Conservation (phyloP, 2,329 filamentous ascomycete genomes). For the Phaeosphaeriaceae sp. region DNA sequence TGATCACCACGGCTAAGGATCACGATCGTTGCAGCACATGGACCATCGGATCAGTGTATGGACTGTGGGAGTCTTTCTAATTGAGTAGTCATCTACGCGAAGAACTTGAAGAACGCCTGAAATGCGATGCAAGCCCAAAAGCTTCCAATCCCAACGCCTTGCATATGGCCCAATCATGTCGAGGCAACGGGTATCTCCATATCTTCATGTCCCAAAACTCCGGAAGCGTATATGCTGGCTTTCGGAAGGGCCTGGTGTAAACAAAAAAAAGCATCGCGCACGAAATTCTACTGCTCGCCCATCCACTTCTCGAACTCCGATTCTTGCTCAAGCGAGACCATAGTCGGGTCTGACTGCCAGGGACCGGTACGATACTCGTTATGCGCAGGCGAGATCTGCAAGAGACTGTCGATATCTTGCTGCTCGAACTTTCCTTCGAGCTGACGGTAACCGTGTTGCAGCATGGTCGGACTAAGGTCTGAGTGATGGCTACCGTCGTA, state of each 20-base stretch:
- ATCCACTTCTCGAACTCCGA: constrained; percentile 59
- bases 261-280: background rate
- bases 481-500: constrained; percentile 34
- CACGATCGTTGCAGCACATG: background rate
- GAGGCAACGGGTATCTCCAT: constrained; percentile 1
- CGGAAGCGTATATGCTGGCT: constrained; percentile 3
- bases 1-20: background rate
- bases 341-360: constrained; percentile 46
- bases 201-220: constrained; percentile 4
- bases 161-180: constrained; percentile 3
- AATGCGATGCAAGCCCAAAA: constrained; percentile 7
- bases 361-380: constrained; percentile 40
- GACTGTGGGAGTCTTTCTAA: background rate
- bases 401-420: constrained; percentile 35
- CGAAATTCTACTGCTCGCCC: constrained; percentile 28
- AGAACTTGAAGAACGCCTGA: constrained; percentile 10
- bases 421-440: constrained; percentile 37
- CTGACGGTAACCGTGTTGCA: constrained; percentile 38
- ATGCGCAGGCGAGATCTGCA: constrained; percentile 27
- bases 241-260: background rate
- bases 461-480: constrained; percentile 24
- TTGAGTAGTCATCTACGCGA: constrained; percentile 9
- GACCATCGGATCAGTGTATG: background rate
- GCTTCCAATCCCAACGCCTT: constrained; percentile 15
- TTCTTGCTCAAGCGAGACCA: constrained; percentile 47